Percentiles rank a stretch among this genome's conserved stretches.
Evolutionary conservation across 441 rosid species (phyloP).

Genomic region (Syzygium syzygioides): DNA sequence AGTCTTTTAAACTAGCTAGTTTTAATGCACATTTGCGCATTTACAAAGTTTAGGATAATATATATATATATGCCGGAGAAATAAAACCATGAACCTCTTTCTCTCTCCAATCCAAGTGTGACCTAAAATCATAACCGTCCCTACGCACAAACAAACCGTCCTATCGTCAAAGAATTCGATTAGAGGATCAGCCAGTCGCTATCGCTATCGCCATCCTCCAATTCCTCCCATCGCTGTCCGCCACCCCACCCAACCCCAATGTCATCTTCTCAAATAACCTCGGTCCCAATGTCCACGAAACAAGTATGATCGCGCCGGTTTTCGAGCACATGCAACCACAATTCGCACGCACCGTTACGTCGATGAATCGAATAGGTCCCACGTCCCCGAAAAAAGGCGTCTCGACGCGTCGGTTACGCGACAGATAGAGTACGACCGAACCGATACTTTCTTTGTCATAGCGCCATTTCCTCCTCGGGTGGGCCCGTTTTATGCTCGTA

Average conservation of each 20-base stretch:
- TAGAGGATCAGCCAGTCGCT: slow-evolving; percentile 15
- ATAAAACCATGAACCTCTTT: neutral
- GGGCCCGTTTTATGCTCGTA: neutral
- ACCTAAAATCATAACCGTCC: no score
- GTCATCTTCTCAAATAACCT: neutral
- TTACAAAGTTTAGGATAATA: no score
- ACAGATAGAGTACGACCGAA: fast-evolving
- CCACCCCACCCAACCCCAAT: slow-evolving; percentile 26
- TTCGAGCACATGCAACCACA: neutral
- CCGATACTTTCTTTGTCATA: neutral
- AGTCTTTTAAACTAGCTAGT: neutral
- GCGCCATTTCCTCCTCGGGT: fast-evolving
- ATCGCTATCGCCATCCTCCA: slow-evolving; percentile 15
- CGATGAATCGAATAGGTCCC: neutral
- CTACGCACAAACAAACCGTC: neutral
- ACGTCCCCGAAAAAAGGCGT: fast-evolving
- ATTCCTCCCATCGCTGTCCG: slow-evolving; percentile 22
- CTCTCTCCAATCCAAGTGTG: neutral
- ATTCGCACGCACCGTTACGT: neutral
- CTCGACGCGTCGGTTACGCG: fast-evolving
- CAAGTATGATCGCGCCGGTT: fast-evolving
- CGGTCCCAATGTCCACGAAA: neutral
- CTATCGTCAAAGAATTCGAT: neutral
- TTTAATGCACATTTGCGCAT: neutral
- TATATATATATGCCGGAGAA: no score